Conservation (phyloP, 2,329 filamentous ascomycete species). For the Tolypocladium ophioglossoides region DNA sequence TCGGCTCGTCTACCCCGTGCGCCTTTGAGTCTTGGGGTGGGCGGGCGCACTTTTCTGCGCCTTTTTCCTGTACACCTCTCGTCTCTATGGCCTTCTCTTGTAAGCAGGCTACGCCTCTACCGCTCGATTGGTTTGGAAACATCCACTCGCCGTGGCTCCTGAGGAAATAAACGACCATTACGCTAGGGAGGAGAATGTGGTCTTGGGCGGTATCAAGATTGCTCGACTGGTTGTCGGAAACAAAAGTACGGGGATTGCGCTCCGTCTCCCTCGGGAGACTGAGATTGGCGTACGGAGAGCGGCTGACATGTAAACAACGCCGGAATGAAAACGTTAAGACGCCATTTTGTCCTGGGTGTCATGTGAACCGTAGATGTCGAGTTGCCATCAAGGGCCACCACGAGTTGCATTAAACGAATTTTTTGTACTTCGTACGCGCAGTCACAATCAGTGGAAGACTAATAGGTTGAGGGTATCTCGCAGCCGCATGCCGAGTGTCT, state of each 20-base stretch:
- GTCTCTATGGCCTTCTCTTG: background rate
- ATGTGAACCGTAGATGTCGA: background rate
- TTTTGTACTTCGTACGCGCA: background rate
- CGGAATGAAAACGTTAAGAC: conserved; percentile 5
- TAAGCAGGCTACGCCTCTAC: background rate
- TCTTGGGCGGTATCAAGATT: background rate
- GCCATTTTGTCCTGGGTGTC: background rate
- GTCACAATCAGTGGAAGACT: background rate
- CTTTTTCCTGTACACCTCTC: background rate
- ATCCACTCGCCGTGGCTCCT: background rate
- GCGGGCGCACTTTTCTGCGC: background rate
- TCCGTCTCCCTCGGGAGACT: background rate
- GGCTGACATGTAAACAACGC: conserved; percentile 6
- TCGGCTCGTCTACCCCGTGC: conserved; percentile 1
- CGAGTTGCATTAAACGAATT: background rate
- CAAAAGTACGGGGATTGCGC: background rate
- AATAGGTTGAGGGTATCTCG: background rate
- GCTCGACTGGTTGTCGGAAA: background rate
- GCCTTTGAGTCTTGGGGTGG: background rate
- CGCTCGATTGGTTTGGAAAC: background rate
- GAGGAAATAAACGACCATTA: background rate
- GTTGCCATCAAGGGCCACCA: background rate
- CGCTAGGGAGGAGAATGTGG: background rate
- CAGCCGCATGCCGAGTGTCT: background rate
- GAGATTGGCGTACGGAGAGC: background rate